Base-by-base conservation (phyloP, 495 filamentous ascomycete genomes). In the Penicillium maclennaniae region DNA sequence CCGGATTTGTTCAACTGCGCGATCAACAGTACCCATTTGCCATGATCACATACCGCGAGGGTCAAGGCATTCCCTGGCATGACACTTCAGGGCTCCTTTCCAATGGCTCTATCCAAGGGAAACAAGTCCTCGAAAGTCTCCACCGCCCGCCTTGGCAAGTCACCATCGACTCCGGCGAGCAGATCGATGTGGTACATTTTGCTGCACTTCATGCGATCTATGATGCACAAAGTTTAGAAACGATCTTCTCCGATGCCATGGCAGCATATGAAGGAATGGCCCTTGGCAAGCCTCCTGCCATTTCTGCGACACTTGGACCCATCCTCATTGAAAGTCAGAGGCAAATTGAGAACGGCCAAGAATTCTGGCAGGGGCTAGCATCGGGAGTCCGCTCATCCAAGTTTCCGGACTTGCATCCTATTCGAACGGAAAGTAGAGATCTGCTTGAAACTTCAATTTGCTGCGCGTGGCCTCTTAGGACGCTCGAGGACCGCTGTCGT, bases 191-290 rank as follows among this genome's bases (percentile, higher is more conserved):
- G 0, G 52, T 86, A 10, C 62, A 76, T 37, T 72, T 87, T 40
- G 81, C 74, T 14, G 75, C 79, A 6, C 83, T 90, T 47, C 89
- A 95, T 68, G 86, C 87, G 3, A 69, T 95, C 1, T 93, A 91
- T 56, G 89, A 95, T 70, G 90, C 87, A 0, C 74, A 81, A 31
- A 86, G 87, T 15, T 68, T 95, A 6, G 71, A 78, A 15, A 44
- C 69, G 1, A 74, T 92, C 4, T 71, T 91, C 3, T 57, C 71
- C 1, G 82, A 87, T 53, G 66, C 92, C 25, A 56, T 62, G 6
- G 57, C 56, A 47, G 65, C 62, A 19, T 77, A 78, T 48, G 55
- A 62, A 31, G 68, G 63, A 14, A 42, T 57, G 19, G 4, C 34
- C 3, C 23, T 75, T 1, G 4, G 58, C 1, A 37, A 39, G 21